phyloP scores from a whole-genome alignment of 495 filamentous ascomycete species.

The Penicillium roqueforti region DNA sequence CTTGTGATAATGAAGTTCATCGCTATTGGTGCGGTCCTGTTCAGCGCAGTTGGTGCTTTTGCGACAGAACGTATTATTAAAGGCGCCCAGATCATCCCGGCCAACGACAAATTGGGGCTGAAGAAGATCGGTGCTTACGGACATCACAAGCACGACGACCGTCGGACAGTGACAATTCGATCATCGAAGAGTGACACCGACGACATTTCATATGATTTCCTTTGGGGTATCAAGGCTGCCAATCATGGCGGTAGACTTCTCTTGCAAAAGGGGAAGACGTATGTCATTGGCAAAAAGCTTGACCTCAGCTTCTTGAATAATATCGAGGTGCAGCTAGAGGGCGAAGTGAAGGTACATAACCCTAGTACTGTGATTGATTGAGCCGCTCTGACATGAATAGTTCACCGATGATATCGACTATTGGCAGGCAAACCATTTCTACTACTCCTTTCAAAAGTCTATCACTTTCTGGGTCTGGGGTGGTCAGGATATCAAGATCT shows the following conservation, averaged over 20 bases:
- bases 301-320: slow-evolving; percentile 54
- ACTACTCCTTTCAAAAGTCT: slow-evolving; percentile 54
- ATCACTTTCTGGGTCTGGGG: slow-evolving; percentile 61
- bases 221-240: slow-evolving; percentile 46
- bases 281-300: slow-evolving; percentile 53
- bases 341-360: slow-evolving; percentile 42
- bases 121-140: slow-evolving; percentile 27
- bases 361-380: neutral
- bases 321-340: slow-evolving; percentile 54
- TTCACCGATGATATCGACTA: slow-evolving; percentile 57
- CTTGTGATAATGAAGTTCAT: slow-evolving; percentile 25
- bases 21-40: slow-evolving; percentile 23
- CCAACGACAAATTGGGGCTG: slow-evolving; percentile 19
- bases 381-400: slow-evolving; percentile 15
- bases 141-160: slow-evolving; percentile 29
- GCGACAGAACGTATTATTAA: slow-evolving; percentile 17
- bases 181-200: slow-evolving; percentile 49
- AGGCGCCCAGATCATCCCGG: slow-evolving; percentile 30
- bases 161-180: slow-evolving; percentile 46
- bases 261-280: slow-evolving; percentile 47
- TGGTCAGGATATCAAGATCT: slow-evolving; percentile 54
- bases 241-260: slow-evolving; percentile 52
- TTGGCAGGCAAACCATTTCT: slow-evolving; percentile 57
- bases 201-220: slow-evolving; percentile 52
- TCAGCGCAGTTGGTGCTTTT: slow-evolving; percentile 18